Percentiles rank a stretch among this genome's conserved stretches.
These are phyloP conservation scores for Tolypocladium cylindrosporum DNA, from an alignment of 2,329 filamentous ascomycete genomes.

Conservation along the genomic window DNA sequence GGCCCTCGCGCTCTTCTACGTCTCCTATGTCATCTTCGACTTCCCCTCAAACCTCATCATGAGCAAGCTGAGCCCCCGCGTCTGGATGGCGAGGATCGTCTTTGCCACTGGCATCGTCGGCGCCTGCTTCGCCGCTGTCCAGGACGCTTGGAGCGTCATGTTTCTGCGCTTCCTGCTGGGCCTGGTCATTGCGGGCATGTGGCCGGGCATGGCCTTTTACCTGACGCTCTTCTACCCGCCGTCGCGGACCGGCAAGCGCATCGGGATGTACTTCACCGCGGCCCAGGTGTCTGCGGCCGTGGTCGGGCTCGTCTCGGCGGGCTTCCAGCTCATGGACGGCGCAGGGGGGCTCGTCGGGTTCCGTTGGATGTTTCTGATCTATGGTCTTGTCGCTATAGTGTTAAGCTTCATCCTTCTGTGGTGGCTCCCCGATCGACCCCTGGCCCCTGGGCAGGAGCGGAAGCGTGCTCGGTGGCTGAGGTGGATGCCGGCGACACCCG, in stretches of 20 bases:
- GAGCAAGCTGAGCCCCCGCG: conserved; percentile 71
- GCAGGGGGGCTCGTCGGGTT: conserved; percentile 66
- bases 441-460: conserved; percentile 57
- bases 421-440: conserved; percentile 83
- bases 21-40: conserved; percentile 85
- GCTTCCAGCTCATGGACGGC: conserved; percentile 87
- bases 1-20: conserved; percentile 80
- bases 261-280: conserved; percentile 83
- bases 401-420: conserved; percentile 68
- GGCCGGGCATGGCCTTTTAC: conserved; percentile 92
- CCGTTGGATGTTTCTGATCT: conserved; percentile 88
- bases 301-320: conserved; percentile 80
- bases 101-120: conserved; percentile 79
- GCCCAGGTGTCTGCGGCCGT: conserved; percentile 83
- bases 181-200: conserved; percentile 85
- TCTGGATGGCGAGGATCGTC: conserved; percentile 90
- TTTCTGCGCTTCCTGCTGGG: conserved; percentile 78
- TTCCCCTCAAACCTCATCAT: conserved; percentile 82
- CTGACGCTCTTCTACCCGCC: conserved; percentile 87
- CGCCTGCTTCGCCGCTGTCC: conserved; percentile 71
- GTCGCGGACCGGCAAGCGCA: conserved; percentile 74
- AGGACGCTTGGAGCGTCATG: conserved; percentile 77
- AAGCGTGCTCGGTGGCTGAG: conserved; percentile 41
- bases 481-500: conserved; percentile 59
- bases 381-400: conserved; percentile 64